Evolutionary conservation across 2,329 filamentous ascomycete species (phyloP).

Genomic region (Penicillium sp.): DNA sequence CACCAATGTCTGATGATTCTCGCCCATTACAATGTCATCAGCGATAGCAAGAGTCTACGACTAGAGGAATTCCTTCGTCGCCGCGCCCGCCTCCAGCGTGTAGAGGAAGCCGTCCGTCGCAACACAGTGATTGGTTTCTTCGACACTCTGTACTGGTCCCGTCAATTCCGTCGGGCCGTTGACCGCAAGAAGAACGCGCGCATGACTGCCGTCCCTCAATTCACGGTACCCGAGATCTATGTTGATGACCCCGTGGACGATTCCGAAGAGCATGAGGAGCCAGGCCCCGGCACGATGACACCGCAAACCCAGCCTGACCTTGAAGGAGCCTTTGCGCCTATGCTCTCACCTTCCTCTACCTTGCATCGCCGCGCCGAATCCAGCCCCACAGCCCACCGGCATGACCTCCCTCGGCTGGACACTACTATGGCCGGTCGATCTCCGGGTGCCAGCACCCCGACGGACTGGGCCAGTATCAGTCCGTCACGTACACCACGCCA

Average conservation of each 20-base stretch:
- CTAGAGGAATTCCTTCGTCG: constrained; percentile 93
- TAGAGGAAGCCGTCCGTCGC: constrained; percentile 90
- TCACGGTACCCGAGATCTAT: constrained; percentile 85
- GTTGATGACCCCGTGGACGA: constrained; percentile 72
- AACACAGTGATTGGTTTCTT: constrained; percentile 94
- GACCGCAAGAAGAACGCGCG: constrained; percentile 72
- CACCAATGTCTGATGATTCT: constrained; percentile 91
- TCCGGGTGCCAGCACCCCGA: constrained; percentile 37
- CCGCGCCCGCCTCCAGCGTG: constrained; percentile 83
- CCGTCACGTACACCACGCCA: constrained; percentile 38
- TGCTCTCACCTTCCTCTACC: constrained; percentile 34
- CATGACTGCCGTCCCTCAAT: constrained; percentile 75
- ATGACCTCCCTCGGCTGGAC: constrained; percentile 52
- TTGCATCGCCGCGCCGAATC: constrained; percentile 29
- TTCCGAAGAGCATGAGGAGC: constrained; percentile 17
- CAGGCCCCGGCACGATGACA: constrained; percentile 19
- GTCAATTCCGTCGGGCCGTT: constrained; percentile 74
- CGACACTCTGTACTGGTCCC: constrained; percentile 84
- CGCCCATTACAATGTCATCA: constrained; percentile 98
- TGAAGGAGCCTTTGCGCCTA: constrained; percentile 24
- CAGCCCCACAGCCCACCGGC: constrained; percentile 22
- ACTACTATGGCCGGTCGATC: constrained; percentile 42
- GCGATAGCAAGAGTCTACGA: constrained; percentile 90
- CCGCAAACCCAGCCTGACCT: constrained; percentile 22
- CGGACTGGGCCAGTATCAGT: constrained; percentile 57